Percentiles rank a stretch among this genome's conserved stretches.
These are phyloP conservation scores for Exophiala sideris DNA, from an alignment of 2,329 filamentous ascomycete species.

Conservation along the genomic window DNA sequence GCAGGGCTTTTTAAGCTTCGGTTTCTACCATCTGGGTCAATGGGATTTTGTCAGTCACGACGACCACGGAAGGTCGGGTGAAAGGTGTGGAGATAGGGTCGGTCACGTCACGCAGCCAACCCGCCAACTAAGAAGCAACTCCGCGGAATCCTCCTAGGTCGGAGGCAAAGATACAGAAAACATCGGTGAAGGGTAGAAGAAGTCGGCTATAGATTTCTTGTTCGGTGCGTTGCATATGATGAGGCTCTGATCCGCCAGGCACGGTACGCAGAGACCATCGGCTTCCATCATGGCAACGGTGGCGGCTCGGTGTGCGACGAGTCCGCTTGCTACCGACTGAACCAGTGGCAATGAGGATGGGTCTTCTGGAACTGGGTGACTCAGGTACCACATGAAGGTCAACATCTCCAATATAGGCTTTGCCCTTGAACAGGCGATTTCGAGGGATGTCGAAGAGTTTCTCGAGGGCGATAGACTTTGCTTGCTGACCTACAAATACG, in stretches of 20 bases:
- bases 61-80: slow-evolving; percentile 22
- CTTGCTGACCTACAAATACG: slow-evolving; percentile 27
- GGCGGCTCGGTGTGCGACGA: slow-evolving; percentile 8
- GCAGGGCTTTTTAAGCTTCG: slow-evolving; percentile 28
- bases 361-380: slow-evolving; percentile 25
- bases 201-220: slow-evolving; percentile 27
- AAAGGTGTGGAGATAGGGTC: background rate
- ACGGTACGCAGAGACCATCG: slow-evolving; percentile 14
- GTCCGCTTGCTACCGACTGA: slow-evolving; percentile 19
- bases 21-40: slow-evolving; percentile 18
- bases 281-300: slow-evolving; percentile 20
- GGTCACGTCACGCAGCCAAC: slow-evolving; percentile 25
- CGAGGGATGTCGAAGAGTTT: slow-evolving; percentile 21
- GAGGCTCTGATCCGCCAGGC: background rate
- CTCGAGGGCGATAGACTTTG: slow-evolving; percentile 27
- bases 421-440: slow-evolving; percentile 17
- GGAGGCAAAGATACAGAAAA: slow-evolving; percentile 32
- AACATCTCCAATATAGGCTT: slow-evolving; percentile 21
- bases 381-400: slow-evolving; percentile 26
- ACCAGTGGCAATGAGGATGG: slow-evolving; percentile 26
- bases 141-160: slow-evolving; percentile 29
- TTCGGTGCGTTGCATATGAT: slow-evolving; percentile 6
- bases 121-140: slow-evolving; percentile 25
- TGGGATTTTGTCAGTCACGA: slow-evolving; percentile 27
- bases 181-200: slow-evolving; percentile 28